A percentile compares a stretch with the other conserved stretches of the same genome.
Evolutionary conservation across 352 stramenopile genomes (phyloP).

Genomic region (Pythium aquatile): DNA sequence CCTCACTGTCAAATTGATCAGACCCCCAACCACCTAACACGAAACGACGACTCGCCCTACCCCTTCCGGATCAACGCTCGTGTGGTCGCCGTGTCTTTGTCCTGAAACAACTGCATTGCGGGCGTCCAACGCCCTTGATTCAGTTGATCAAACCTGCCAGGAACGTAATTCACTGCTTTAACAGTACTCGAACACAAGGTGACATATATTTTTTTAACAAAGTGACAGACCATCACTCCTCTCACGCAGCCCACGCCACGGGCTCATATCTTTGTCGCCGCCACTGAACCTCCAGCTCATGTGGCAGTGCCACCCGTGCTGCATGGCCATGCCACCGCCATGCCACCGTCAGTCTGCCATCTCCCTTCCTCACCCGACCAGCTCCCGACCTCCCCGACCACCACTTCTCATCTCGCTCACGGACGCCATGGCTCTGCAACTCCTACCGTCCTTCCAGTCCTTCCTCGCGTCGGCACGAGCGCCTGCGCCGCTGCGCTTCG

Average conservation of each 20-base stretch:
- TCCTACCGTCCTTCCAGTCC: constrained; percentile 56
- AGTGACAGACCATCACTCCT: constrained; percentile 2
- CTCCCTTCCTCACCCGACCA: neutral
- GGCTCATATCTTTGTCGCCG: constrained; percentile 48
- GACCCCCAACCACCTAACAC: constrained; percentile 5
- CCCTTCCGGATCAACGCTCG: neutral
- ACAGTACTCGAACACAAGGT: constrained; percentile 15
- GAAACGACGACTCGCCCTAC: constrained; percentile 1
- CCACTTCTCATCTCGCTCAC: constrained; percentile 13
- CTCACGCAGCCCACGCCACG: neutral
- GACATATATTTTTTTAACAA: constrained; percentile 24
- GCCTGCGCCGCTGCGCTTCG: constrained; percentile 20
- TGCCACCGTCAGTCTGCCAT: neutral
- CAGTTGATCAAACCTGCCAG: neutral
- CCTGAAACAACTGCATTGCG: neutral
- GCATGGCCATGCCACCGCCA: constrained; percentile 17
- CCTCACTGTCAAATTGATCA: neutral
- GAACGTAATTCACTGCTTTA: too few species aligned
- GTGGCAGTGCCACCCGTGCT: neutral
- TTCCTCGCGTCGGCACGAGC: constrained; percentile 47
- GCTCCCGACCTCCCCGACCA: neutral
- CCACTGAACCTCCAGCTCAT: constrained; percentile 12
- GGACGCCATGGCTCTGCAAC: constrained; percentile 38
- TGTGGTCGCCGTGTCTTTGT: neutral
- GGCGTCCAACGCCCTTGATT: neutral